Base-by-base conservation (phyloP, 2,329 filamentous ascomycete genomes). In the Hymenoscyphus repandus region DNA sequence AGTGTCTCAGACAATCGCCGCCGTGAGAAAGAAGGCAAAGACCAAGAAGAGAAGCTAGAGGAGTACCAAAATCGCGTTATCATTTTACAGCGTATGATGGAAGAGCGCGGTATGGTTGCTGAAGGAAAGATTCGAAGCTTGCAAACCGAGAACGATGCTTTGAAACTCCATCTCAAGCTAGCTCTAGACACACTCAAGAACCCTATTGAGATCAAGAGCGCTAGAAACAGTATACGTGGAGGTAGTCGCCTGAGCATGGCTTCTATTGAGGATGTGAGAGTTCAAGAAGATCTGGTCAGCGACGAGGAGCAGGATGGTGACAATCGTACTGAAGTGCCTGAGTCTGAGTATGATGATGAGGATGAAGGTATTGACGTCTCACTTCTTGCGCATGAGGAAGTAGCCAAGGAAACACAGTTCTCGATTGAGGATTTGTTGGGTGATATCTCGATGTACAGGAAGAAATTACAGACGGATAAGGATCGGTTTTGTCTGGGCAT, bases 81-180 rank as follows among this genome's bases (percentile, higher is more conserved):
- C 43, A 82, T 86, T 50, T 90, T 99, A 86, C 90, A 97, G 69
- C 84, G 91, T 53, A 81, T 95, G 69, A 96, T 96, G 91, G 91
- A 97, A 68, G 93, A 99, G 72, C 86, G 85, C 56, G 83, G 86
- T 53, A 86, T 95, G 68, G 88, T 97, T 12, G 85, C 88, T 30
- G 92, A 97, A 66, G 90, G 87, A 73, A 96, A 96, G 77, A 96
- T 99, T 66, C 85, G 90, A 59, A 89, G 86, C 57, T 72, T 99
- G 48, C 86, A 88, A 68, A 91, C 88, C 1, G 83, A 99, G 73
- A 96, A 96, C 56, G 92, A 96, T 64, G 88, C 91, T 0, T 71
- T 97, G 62, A 79, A 90, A 55, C 76, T 93, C 53, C 93, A 99
- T 69, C 74, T 99, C 45, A 90, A 88, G 62, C 80, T 99, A 46